Conservation (phyloP, 1,284 basidiomycete genomes). For the Puccinia hordei region DNA sequence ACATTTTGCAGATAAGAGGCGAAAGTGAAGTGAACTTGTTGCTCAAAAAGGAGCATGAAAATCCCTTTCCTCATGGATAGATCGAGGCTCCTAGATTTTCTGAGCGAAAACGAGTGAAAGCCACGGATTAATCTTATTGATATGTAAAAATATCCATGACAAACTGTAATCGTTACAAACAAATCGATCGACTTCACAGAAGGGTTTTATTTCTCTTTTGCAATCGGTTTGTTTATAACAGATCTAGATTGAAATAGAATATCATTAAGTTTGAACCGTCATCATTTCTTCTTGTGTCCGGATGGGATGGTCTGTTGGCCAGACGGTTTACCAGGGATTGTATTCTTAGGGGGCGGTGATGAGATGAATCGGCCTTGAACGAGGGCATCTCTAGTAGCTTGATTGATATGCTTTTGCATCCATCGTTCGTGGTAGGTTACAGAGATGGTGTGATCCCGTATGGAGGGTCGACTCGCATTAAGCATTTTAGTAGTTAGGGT, state of each 20-base stretch:
- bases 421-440: not conserved
- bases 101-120: too few species aligned
- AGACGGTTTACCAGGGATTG: not conserved
- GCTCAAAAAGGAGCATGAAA: too few species aligned
- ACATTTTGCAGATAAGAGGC: too few species aligned
- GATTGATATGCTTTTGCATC: conserved; percentile 69
- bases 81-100: too few species aligned
- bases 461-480: not conserved
- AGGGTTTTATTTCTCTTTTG: too few species aligned
- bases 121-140: too few species aligned
- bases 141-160: too few species aligned
- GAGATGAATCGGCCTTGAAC: conserved; percentile 71
- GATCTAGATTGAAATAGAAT: not conserved
- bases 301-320: not conserved
- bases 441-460: not conserved
- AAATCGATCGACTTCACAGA: too few species aligned
- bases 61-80: too few species aligned
- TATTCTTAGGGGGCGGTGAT: not conserved
- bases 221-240: too few species aligned
- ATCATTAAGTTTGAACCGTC: not conserved
- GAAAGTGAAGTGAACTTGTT: too few species aligned
- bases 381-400: conserved; percentile 80
- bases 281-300: conserved; percentile 28
- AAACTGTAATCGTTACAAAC: too few species aligned
- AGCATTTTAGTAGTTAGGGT: conserved; percentile 27